Evolutionary conservation across 1,284 basidiomycete genomes (phyloP), one percentile per base, ranked within the genome.

Genomic region (Fomitopsis schrenkii): DNA sequence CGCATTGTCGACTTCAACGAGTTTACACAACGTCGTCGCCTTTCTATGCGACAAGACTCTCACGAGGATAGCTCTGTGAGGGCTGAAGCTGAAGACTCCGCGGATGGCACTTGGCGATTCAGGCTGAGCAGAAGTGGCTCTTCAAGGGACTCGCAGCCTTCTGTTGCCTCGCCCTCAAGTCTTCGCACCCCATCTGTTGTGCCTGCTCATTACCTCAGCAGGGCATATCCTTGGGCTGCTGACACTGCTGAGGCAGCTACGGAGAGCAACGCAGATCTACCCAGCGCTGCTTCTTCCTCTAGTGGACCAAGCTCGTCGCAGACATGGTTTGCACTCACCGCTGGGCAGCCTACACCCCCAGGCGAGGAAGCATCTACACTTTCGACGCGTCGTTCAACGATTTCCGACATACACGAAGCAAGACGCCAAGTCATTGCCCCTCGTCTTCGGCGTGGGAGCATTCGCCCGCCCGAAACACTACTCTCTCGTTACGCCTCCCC

Each of bases 1-100:
- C 76, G 87, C 40, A 78, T 80, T 7, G 76, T 82, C 5, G 89
- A 91, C 65, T 88, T 90, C 70, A 84, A 79, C 67, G 87, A 90
- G 36, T 89, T 86, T 63, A 85, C 87, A 0, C 71, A 80, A 17
- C 83, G 84, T n/a, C 83, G 87, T 35, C 81, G 88, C 12, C 70
- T 71, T 10, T 58, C 61, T 5, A 66, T 67, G 2, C 61, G 72
- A 42, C 64, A 68, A 55, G 66, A 58, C 55, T 26, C 38, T n/a
- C 40, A 64, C 35, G 67, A 67, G 3, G 58, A 64, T 19, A 62
- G 64, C 3, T 17, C n/a, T 42, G 48, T 50, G 6, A 30, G 48
- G 22, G 54, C 63, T 10, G 59, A 66, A 30, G 53, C 64, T n/a
- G 69, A 68, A 14, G 66, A 67, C 2, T 59, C 66, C 0, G n/a